Base-by-base conservation (phyloP, 116 monocot species). In the Zostera marina region DNA sequence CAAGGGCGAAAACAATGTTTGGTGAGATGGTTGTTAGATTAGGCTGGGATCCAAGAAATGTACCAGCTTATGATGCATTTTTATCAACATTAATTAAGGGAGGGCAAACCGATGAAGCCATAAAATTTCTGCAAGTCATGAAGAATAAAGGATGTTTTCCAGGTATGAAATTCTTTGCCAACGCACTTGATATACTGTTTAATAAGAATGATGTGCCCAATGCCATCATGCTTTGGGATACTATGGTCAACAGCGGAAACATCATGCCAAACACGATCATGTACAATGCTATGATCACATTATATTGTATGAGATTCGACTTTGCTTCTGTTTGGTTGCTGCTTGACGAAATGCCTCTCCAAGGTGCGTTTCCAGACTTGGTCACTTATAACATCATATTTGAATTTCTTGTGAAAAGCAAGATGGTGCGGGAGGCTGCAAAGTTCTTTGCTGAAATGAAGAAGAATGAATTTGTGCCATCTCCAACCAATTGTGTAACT, bases 61-160 rank as follows among this genome's bases (percentile, higher is more conserved):
- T 79, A 67, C 54, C 76, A 1, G 85, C 82, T 44, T 76, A 85
- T 59, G 85, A 91, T 6, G 76, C 82, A 4, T 85, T 85, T 58
- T 70, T 91, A 16, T 52, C 55, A 22, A 91, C 86, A 7, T 79
- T 91, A 20, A 69, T 86, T 10, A 56, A 64, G 20, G 82, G 59
- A 0, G 56, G 25, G 9, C 63, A 80, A 68, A 42, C 66, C 13
- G 68, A 66, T 12, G 85, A 85, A 61, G 82, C 79, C 23, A 10
- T 91, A 59, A 77, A 85, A 46, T 85, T 86, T 66, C 73, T 91
- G 23, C 66, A 65, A 22, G 81, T 85, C 32, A 91, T 91, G 86
- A 75, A 80, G 62, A n/a, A 38, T 52, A 91, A 85, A 41, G 68
- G 64, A 0, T 82, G 91, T 58, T 54, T 85, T 41, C 91, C 91